Evolutionary conservation across 148 eudicot species (phyloP).

Genomic region (Nepenthes gracilis): DNA sequence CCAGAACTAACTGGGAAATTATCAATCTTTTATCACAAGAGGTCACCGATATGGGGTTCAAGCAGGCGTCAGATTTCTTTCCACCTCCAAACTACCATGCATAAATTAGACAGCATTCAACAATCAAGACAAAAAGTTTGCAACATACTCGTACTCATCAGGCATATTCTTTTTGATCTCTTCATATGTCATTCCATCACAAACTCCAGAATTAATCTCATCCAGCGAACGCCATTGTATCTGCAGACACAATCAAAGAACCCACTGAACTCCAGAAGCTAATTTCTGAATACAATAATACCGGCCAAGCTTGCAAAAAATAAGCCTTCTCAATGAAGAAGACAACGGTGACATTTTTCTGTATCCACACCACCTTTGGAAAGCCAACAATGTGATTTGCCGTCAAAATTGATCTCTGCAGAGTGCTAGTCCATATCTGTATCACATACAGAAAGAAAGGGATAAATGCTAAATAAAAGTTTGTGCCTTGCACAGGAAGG

Average conservation of each 20-base stretch:
- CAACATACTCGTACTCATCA: constrained; percentile 80
- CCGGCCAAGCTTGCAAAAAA: neutral
- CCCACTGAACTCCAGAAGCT: neutral
- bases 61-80: no score
- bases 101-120: no score
- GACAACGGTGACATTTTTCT: no score
- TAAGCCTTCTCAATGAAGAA: no score
- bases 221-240: constrained; percentile 99
- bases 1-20: no score
- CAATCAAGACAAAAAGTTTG: neutral
- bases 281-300: neutral
- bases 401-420: constrained; percentile 85
- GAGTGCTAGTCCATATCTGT: constrained; percentile 97
- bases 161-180: constrained; percentile 97
- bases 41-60: no score
- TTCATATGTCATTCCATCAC: constrained; percentile 96
- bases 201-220: constrained; percentile 91
- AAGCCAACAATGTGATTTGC: constrained; percentile 81
- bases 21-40: no score
- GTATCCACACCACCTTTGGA: constrained; percentile 56
- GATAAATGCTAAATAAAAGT: neutral
- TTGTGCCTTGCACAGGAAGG: neutral
- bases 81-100: no score
- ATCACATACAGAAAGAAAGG: constrained; percentile 4
- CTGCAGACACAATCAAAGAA: constrained; percentile 21